These are phyloP conservation scores for Alternaria angustiovoidea DNA, from an alignment of 2,329 filamentous ascomycete genomes.

Conservation along the genomic window DNA sequence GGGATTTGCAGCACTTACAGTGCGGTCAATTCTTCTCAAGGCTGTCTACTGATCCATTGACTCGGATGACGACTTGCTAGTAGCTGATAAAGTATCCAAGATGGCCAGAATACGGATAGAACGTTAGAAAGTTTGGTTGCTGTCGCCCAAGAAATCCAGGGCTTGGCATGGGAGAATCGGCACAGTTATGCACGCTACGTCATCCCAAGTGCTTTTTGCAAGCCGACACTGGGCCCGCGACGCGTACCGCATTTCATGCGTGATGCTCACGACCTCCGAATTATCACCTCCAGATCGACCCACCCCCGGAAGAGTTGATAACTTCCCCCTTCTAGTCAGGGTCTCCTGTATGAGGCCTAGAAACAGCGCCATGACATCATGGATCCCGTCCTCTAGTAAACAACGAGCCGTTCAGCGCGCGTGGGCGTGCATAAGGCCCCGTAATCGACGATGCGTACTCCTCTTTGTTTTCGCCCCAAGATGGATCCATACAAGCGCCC, in stretches of 20 bases:
- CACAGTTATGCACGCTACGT: background rate
- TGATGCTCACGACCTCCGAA: background rate
- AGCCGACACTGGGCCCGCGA: background rate
- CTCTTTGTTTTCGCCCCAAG: conserved; percentile 1
- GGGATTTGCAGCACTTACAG: background rate
- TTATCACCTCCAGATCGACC: conserved; percentile 7
- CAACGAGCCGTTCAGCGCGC: conserved; percentile 6
- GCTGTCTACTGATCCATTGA: background rate
- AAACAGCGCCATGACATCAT: conserved; percentile 15
- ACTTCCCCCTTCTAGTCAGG: conserved; percentile 8
- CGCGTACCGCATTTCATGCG: background rate
- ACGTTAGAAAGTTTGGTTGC: background rate
- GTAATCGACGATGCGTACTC: conserved; percentile 12
- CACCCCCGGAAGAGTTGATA: background rate
- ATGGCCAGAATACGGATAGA: background rate
- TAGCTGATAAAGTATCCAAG: background rate
- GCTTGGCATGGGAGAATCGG: conserved; percentile 13
- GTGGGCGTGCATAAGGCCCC: background rate
- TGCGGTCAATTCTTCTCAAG: background rate
- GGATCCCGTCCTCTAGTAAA: conserved; percentile 2
- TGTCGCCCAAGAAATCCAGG: background rate
- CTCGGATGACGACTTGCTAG: background rate
- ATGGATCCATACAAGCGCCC: conserved; percentile 10
- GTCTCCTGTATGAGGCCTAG: conserved; percentile 8
- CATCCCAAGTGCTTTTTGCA: conserved; percentile 2